Conservation (phyloP, 202 grass and related monocot genomes). For the Alloteropsis angusta region DNA sequence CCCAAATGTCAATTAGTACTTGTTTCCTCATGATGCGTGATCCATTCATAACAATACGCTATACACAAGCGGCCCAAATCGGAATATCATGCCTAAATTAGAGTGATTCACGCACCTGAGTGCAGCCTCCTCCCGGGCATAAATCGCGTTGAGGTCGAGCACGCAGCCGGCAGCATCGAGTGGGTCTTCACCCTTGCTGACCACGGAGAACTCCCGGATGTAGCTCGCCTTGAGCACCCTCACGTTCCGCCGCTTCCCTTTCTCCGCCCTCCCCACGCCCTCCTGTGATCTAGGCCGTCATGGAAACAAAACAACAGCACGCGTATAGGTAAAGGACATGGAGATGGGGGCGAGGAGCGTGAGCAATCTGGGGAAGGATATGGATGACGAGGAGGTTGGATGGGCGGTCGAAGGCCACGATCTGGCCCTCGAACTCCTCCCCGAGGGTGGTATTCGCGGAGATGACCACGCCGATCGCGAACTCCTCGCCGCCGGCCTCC, state of each 20-base stretch:
- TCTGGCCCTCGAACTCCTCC: conserved; percentile 85
- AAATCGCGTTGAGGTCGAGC: conserved; percentile 60
- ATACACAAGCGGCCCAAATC: neutral
- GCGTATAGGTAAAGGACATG: too few relatives aligned
- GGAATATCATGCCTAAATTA: neutral
- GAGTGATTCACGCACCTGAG: conserved; percentile 43
- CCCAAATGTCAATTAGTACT: neutral
- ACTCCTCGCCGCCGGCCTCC: conserved; percentile 62
- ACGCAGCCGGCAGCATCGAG: conserved; percentile 62
- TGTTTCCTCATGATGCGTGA: neutral
- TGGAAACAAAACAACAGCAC: conserved; percentile 27
- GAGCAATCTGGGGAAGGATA: conserved; percentile 59
- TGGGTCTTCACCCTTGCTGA: conserved; percentile 60
- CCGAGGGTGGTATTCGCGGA: conserved; percentile 69
- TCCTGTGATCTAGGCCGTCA: conserved; percentile 77
- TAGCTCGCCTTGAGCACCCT: conserved; percentile 88
- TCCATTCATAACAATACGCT: neutral
- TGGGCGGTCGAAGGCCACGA: conserved; percentile 82
- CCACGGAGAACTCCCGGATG: conserved; percentile 67
- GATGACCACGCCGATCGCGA: conserved; percentile 73
- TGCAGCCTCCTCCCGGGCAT: conserved; percentile 80
- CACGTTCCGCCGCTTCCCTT: conserved; percentile 51
- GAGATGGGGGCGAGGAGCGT: neutral
- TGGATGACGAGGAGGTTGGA: conserved; percentile 91
- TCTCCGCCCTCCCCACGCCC: conserved; percentile 38